Evolutionary conservation across 257 asterid species (phyloP), one percentile per base, ranked within the genome.

Genomic region (Pogostemon cablin): DNA sequence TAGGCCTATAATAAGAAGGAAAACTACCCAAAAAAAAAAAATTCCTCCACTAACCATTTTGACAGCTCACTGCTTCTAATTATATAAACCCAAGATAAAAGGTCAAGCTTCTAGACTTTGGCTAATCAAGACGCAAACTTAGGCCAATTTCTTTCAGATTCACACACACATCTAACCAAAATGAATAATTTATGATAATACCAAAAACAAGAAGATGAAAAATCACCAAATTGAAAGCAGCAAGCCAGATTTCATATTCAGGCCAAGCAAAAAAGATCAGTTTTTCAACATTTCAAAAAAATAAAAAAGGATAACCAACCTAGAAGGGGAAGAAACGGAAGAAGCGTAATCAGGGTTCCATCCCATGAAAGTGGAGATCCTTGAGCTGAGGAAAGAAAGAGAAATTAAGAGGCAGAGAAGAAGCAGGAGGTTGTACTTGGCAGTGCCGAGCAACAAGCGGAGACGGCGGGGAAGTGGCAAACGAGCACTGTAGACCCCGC

Each of bases 381-480:
- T 73, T 8, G 88, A 81, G 74, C 85, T 65, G 68, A 85, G 76
- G 77, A 79, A 73, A 48, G 75, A 65, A 34, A 74, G 34, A 10
- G 72, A 71, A 50, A 65, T 60, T 1, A 85, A 40, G 59, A 82
- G 42, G 71, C 73, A 77, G 7, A 79, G 20, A 37, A 79, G 61
- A 39, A 84, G 11, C 35, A 87, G 60, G 7, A 87, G 77, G 77
- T 84, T 86, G 71, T 79, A 77, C 82, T 80, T 87, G 10, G 80
- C 67, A 53, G 78, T 79, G 46, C 84, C 81, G n/a, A 79, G 20
- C 15, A 77, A 69, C 71, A 68, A 72, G 46, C 82, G 86, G 35
- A 80, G 62, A 46, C 88, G 88, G 78, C 82, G 88, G 57, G 82
- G 85, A 11, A 82, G 82, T 65, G 81, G 87, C 72, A 69, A 79